These are phyloP conservation scores for Candida mesenterica DNA, from an alignment of 1,139 yeast species.

Conservation along the genomic window DNA sequence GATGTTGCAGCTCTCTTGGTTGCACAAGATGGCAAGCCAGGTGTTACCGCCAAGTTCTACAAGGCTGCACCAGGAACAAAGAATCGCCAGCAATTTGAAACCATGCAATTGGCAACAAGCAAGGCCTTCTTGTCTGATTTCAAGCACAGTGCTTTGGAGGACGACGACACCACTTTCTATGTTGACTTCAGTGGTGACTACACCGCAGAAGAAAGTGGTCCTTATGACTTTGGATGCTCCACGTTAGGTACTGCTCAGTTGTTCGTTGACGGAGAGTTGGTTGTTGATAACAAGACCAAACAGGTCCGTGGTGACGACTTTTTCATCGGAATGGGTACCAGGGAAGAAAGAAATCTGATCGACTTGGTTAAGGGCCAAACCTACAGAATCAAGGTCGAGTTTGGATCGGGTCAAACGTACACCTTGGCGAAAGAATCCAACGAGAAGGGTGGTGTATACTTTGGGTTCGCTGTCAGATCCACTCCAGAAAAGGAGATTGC, in stretches of 20 bases:
- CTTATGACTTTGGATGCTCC: slow-evolving; percentile 50
- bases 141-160: slow-evolving; percentile 4
- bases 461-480: slow-evolving; percentile 25
- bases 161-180: slow-evolving; percentile 21
- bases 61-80: slow-evolving; percentile 30
- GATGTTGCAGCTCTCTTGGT: slow-evolving; percentile 24
- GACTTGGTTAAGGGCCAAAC: slow-evolving; percentile 39
- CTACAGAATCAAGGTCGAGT: slow-evolving; percentile 48
- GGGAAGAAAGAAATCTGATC: slow-evolving; percentile 43
- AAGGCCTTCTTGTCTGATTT: slow-evolving; percentile 11
- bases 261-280: slow-evolving; percentile 50
- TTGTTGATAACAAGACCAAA: slow-evolving; percentile 55
- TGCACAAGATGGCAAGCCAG: slow-evolving; percentile 35
- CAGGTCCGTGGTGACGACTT: slow-evolving; percentile 51
- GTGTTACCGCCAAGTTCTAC: slow-evolving; percentile 39
- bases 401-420: slow-evolving; percentile 51
- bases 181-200: slow-evolving; percentile 44
- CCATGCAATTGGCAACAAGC: slow-evolving; percentile 4
- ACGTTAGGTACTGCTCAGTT: slow-evolving; percentile 55
- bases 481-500: slow-evolving; percentile 30
- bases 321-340: slow-evolving; percentile 48
- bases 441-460: slow-evolving; percentile 34
- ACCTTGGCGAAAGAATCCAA: slow-evolving; percentile 18
- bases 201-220: slow-evolving; percentile 46
- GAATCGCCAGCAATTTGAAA: slow-evolving; percentile 8